Base-by-base conservation (phyloP, 257 asterid genomes). In the Ilex asprella region DNA sequence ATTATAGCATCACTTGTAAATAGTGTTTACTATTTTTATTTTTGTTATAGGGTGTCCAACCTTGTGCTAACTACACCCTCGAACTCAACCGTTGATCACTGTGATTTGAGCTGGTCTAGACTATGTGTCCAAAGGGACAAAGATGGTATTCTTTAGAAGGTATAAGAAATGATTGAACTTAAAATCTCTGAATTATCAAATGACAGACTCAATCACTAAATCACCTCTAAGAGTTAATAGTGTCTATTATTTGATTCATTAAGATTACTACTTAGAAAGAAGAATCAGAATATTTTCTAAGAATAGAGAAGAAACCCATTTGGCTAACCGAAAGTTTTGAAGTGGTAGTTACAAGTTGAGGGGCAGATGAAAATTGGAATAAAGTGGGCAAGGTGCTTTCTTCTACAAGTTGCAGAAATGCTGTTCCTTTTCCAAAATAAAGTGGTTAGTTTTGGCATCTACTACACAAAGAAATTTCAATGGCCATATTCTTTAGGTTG, bases 391-490 rank as follows among this genome's bases (percentile, higher is more conserved):
- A 31, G 67, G 68, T 66, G 74, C 70, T 72, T 65, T 64, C 49
- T 31, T 63, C 44, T 60, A 72, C 82, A 70, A 80, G 73, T 67
- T 73, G 84, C 54, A 62, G 14, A 67, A 63, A 64, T 64, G 64
- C 59, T 56, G 59, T 59, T 51, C 31, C 62, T 59, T 64, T 70
- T 31, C 16, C 7, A 58, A 70, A 53, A 65, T 53, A 31, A 51
- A 44, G 55, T 58, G 70, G 70, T 50, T 39, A 27, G 55, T 58
- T 59, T 64, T 59, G 61, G 1, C 41, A 35, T 35, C 8, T 35
- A 35, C 41, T 35, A 35, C 8, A 35, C 7, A 35, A 35, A 35
- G 41, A 3, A 35, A 35, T 35, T 35, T 8, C 8, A 35, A 35
- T 35, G 2, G 8, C 41, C 41, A 35, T 35, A 21, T 21, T 21